These are phyloP conservation scores for Parmelia sp. DNA, from an alignment of 495 filamentous ascomycete genomes.

Conservation along the genomic window DNA sequence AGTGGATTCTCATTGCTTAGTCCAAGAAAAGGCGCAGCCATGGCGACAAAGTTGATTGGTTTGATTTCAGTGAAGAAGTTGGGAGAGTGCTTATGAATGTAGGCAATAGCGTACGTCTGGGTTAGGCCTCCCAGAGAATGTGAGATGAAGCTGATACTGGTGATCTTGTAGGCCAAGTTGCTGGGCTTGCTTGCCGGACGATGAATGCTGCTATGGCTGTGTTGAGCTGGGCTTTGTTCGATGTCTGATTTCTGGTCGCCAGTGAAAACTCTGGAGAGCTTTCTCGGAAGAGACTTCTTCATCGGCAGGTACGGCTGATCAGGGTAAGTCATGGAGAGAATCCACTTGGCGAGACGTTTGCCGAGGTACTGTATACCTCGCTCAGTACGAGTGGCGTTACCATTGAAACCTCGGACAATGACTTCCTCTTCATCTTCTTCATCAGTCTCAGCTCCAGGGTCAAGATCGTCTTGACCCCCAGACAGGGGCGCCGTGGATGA, in stretches of 20 bases:
- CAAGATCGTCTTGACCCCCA: slow-evolving; percentile 34
- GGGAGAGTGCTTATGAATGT: slow-evolving; percentile 94
- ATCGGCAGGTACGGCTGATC: slow-evolving; percentile 77
- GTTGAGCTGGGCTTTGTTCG: slow-evolving; percentile 36
- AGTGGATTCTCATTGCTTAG: slow-evolving; percentile 96
- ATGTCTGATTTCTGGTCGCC: slow-evolving; percentile 27
- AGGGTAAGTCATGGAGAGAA: slow-evolving; percentile 84
- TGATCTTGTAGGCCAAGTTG: slow-evolving; percentile 72
- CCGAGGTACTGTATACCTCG: slow-evolving; percentile 94
- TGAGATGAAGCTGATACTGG: slow-evolving; percentile 91
- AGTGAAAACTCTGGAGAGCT: slow-evolving; percentile 34
- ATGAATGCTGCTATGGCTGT: slow-evolving; percentile 50
- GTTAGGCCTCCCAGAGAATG: slow-evolving; percentile 89
- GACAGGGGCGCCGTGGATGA: slow-evolving; percentile 19
- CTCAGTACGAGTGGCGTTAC: slow-evolving; percentile 86
- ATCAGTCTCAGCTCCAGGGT: slow-evolving; percentile 29
- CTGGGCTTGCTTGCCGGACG: slow-evolving; percentile 33
- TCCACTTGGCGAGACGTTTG: slow-evolving; percentile 86
- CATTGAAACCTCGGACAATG: slow-evolving; percentile 87
- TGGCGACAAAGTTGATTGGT: slow-evolving; percentile 88
- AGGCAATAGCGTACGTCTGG: slow-evolving; percentile 93
- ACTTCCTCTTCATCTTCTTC: slow-evolving; percentile 74
- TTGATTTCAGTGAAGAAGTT: slow-evolving; percentile 80
- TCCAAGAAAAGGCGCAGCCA: slow-evolving; percentile 85
- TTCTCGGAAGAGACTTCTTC: slow-evolving; percentile 47